Evolutionary conservation across 1,284 basidiomycete genomes (phyloP).

Genomic region (Ceratobasidium sp.): DNA sequence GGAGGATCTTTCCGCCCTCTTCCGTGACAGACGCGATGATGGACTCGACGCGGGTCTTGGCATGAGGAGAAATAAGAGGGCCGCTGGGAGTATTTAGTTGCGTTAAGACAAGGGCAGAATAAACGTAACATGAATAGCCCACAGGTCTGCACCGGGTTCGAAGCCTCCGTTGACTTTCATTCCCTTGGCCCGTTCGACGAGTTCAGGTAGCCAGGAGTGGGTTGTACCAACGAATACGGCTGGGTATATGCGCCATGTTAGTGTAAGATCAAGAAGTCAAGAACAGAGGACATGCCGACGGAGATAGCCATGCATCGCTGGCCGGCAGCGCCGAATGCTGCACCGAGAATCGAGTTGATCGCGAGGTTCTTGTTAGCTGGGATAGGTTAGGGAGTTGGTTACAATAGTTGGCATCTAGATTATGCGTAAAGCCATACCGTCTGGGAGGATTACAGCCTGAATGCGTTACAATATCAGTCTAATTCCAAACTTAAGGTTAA

Average conservation of each 20-base stretch:
- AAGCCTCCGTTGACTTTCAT: slow-evolving; percentile 93
- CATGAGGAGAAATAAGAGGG: slow-evolving; percentile 91
- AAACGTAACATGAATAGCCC: slow-evolving; percentile 55
- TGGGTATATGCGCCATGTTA: slow-evolving; percentile 53
- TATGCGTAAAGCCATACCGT: slow-evolving; percentile 68
- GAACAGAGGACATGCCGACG: slow-evolving; percentile 69
- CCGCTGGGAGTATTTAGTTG: slow-evolving; percentile 69
- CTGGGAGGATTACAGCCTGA: slow-evolving; percentile 86
- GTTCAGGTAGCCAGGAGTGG: slow-evolving; percentile 86
- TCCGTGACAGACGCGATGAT: slow-evolving; percentile 85
- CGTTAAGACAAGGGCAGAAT: not conserved
- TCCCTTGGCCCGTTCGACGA: slow-evolving; percentile 84
- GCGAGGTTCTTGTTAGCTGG: slow-evolving; percentile 94
- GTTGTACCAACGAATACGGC: slow-evolving; percentile 88
- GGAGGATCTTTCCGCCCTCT: slow-evolving; percentile 88
- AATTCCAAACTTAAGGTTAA: not conserved
- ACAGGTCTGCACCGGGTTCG: slow-evolving; percentile 89
- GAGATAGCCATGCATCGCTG: slow-evolving; percentile 97
- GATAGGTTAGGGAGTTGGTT: not conserved
- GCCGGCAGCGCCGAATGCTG: slow-evolving; percentile 97
- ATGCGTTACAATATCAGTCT: not conserved
- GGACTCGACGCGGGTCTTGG: slow-evolving; percentile 82
- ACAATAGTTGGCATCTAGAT: not conserved
- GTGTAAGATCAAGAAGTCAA: not conserved
- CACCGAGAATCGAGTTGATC: slow-evolving; percentile 93